Percentiles rank a stretch among this genome's conserved stretches.
These are phyloP conservation scores for Neolentinus lepideus DNA, from an alignment of 1,284 basidiomycete species.

Conservation along the genomic window DNA sequence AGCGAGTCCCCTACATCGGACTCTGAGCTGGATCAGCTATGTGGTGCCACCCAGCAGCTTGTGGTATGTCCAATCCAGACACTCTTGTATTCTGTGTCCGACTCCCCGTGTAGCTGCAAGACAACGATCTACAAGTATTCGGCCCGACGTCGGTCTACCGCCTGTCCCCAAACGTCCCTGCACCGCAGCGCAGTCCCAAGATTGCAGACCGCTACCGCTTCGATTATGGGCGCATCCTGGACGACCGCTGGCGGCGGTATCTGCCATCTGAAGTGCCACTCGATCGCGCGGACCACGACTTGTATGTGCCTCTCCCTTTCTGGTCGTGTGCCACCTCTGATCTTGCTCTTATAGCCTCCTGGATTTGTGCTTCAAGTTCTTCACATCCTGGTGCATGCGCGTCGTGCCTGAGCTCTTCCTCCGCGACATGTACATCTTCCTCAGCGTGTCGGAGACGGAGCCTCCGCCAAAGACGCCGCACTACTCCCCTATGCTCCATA, in stretches of 20 bases:
- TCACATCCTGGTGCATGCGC: slow-evolving; percentile 47
- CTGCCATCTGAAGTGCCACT: slow-evolving; percentile 40
- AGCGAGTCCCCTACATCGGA: slow-evolving; percentile 14
- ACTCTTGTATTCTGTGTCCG: too few relatives aligned
- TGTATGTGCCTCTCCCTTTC: slow-evolving; percentile 10
- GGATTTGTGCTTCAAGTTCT: slow-evolving; percentile 53
- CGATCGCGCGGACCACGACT: slow-evolving; percentile 45
- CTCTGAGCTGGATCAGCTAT: slow-evolving; percentile 24
- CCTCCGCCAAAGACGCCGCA: slow-evolving; percentile 41
- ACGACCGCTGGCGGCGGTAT: slow-evolving; percentile 51
- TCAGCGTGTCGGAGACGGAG: slow-evolving; percentile 38
- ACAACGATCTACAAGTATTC: slow-evolving; percentile 25
- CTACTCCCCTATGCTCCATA: slow-evolving; percentile 70
- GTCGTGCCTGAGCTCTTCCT: slow-evolving; percentile 79
- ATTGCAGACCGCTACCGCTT: slow-evolving; percentile 5
- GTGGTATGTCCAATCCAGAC: slow-evolving; percentile 21
- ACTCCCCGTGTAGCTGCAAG: slow-evolving; percentile 18
- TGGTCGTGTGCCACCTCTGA: slow-evolving; percentile 1
- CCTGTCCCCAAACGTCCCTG: slow-evolving; percentile 19
- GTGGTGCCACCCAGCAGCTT: slow-evolving; percentile 24
- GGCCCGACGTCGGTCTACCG: slow-evolving; percentile 30
- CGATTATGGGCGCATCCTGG: slow-evolving; percentile 17
- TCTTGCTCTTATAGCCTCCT: slow-evolving; percentile 31
- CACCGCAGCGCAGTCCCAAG: slow-evolving; percentile 10
- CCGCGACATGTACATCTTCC: slow-evolving; percentile 80